These are phyloP conservation scores for Periconia sp. DNA, from an alignment of 2,329 filamentous ascomycete species.

Conservation along the genomic window DNA sequence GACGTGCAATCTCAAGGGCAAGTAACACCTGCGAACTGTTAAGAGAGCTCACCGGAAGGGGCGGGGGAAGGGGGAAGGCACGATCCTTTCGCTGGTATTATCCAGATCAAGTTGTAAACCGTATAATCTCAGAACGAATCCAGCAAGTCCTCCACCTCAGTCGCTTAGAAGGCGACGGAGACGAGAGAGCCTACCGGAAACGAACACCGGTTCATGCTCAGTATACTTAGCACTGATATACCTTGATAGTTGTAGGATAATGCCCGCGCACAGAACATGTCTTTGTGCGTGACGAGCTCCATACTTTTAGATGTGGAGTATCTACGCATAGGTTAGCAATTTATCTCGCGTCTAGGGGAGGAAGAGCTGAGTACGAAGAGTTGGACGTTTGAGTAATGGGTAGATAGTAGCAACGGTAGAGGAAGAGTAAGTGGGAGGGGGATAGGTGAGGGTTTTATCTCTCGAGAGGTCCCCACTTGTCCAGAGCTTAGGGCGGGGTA, in stretches of 20 bases:
- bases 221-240: conserved; percentile 48
- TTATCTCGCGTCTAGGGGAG: conserved; percentile 6
- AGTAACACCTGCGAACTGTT: conserved; percentile 38
- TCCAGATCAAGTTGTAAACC: conserved; percentile 95
- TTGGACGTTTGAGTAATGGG: conserved; percentile 14
- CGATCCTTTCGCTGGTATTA: conserved; percentile 99
- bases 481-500: conserved; percentile 39
- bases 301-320: conserved; percentile 32
- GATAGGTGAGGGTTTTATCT: conserved; percentile 6
- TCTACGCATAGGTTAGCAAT: conserved; percentile 29
- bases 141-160: conserved; percentile 14
- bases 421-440: not conserved
- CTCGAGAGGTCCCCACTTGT: conserved; percentile 15
- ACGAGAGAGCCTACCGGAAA: conserved; percentile 21
- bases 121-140: conserved; percentile 82
- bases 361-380: conserved; percentile 24
- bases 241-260: conserved; percentile 46
- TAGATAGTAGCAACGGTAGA: conserved; percentile 1
- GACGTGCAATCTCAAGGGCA: conserved; percentile 33
- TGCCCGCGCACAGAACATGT: conserved; percentile 37
- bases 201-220: conserved; percentile 52
- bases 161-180: conserved; percentile 1
- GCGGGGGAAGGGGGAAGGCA: conserved; percentile 65
- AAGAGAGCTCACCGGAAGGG: conserved; percentile 33
- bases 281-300: conserved; percentile 34